phyloP scores from a whole-genome alignment of 306 rosid species.

The Cicer arietinum region DNA sequence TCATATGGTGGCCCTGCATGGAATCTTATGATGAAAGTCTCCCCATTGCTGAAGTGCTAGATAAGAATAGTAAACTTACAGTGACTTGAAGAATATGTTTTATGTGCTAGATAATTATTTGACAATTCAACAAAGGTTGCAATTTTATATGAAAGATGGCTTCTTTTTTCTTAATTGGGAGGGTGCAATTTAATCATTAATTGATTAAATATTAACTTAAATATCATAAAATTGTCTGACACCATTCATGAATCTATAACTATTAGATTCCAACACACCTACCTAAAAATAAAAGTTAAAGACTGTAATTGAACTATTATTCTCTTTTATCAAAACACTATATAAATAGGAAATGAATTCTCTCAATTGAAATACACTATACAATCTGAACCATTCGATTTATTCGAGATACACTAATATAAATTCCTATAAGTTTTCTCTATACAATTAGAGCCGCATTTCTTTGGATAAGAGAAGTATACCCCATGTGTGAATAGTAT shows the following conservation, averaged over 20 bases:
- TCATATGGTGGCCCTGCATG: too few species aligned
- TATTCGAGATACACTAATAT: conserved; percentile 22
- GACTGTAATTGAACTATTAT: conserved; percentile 19
- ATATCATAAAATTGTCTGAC: conserved; percentile 26
- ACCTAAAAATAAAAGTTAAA: conserved; percentile 30
- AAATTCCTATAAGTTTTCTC: conserved; percentile 41
- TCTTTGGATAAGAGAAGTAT: conserved; percentile 37
- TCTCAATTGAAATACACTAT: neutral
- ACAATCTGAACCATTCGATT: conserved; percentile 6
- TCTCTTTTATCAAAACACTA: conserved; percentile 27
- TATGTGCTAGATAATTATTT: neutral
- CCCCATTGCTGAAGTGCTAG: too few species aligned
- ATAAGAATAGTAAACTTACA: too few species aligned
- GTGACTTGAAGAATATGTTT: neutral
- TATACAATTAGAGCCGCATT: conserved; percentile 37
- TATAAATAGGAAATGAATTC: neutral
- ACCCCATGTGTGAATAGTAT: conserved; percentile 2
- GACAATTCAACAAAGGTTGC: neutral
- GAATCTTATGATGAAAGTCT: too few species aligned
- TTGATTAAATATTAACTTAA: neutral
- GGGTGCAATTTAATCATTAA: conserved; percentile 1
- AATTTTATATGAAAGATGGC: neutral
- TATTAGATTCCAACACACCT: conserved; percentile 41
- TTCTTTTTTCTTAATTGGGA: neutral
- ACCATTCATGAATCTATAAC: conserved; percentile 32